These are phyloP conservation scores for Cytospora schulzeri DNA, from an alignment of 2,329 filamentous ascomycete genomes.

Conservation along the genomic window DNA sequence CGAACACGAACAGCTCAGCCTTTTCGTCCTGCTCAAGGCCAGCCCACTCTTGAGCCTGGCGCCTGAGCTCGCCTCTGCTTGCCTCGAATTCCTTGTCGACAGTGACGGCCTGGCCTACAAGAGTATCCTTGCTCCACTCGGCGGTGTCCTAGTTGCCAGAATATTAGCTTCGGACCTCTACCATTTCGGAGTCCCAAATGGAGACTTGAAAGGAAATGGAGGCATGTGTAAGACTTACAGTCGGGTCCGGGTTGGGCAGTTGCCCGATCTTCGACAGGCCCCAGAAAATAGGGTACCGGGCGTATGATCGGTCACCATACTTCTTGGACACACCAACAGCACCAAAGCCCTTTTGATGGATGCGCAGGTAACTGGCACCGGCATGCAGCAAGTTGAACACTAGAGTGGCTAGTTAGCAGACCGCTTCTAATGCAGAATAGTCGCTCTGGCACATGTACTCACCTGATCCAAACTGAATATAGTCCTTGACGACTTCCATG, in stretches of 20 bases:
- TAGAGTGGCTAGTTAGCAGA: conserved; percentile 47
- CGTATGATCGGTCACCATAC: conserved; percentile 67
- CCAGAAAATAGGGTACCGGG: conserved; percentile 71
- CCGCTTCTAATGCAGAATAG: conserved; percentile 59
- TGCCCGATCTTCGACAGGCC: conserved; percentile 64
- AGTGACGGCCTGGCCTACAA: conserved; percentile 44
- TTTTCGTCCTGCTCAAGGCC: conserved; percentile 62
- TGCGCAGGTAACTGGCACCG: conserved; percentile 65
- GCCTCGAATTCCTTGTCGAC: conserved; percentile 59
- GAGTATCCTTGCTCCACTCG: conserved; percentile 56
- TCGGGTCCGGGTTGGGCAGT: conserved; percentile 66
- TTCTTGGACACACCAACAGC: conserved; percentile 70
- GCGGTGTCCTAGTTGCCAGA: conserved; percentile 49
- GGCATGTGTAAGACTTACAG: conserved; percentile 30
- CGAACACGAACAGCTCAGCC: conserved; percentile 68
- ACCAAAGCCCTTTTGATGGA: conserved; percentile 69
- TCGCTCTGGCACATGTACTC: conserved; percentile 32
- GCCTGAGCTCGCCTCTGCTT: conserved; percentile 53
- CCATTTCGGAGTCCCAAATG: too few relatives aligned
- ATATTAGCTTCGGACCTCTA: neutral
- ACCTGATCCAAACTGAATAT: conserved; percentile 64
- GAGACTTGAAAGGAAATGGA: neutral
- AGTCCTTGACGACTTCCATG: conserved; percentile 55
- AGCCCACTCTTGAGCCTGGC: conserved; percentile 69
- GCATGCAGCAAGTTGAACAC: conserved; percentile 70